These are phyloP conservation scores for Juglanconis juglandina DNA, from an alignment of 2,329 filamentous ascomycete genomes.

Conservation along the genomic window DNA sequence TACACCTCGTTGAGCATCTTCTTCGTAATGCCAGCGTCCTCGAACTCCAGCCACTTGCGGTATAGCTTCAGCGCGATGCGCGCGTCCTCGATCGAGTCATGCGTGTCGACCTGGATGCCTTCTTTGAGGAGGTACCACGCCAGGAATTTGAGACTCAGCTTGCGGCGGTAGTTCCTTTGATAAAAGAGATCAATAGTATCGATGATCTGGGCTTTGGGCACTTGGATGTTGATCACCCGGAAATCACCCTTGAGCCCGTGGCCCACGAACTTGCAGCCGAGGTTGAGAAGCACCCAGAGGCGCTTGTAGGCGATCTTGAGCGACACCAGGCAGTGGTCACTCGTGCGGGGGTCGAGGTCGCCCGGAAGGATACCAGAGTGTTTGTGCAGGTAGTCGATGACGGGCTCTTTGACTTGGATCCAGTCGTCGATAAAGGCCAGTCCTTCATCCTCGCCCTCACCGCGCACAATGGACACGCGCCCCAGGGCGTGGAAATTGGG, in stretches of 20 bases:
- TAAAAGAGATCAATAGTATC: slow-evolving; percentile 93
- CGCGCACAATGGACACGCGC: slow-evolving; percentile 86
- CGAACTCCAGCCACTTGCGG: slow-evolving; percentile 84
- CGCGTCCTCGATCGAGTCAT: slow-evolving; percentile 95
- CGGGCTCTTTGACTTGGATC: slow-evolving; percentile 82
- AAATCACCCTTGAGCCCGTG: slow-evolving; percentile 95
- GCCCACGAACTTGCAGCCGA: slow-evolving; percentile 90
- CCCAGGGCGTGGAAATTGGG: slow-evolving; percentile 88
- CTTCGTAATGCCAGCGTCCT: slow-evolving; percentile 79
- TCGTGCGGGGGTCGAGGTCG: slow-evolving; percentile 77
- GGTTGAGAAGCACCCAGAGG: slow-evolving; percentile 91
- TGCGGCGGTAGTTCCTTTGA: slow-evolving; percentile 75
- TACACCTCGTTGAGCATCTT: slow-evolving; percentile 87
- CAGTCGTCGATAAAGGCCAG: slow-evolving; percentile 96
- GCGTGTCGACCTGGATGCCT: slow-evolving; percentile 86
- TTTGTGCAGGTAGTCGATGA: slow-evolving; percentile 92
- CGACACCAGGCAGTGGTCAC: slow-evolving; percentile 76
- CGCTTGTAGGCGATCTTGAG: slow-evolving; percentile 97
- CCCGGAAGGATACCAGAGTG: slow-evolving; percentile 87
- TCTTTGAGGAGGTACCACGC: slow-evolving; percentile 90
- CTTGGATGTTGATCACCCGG: slow-evolving; percentile 95
- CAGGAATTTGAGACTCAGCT: slow-evolving; percentile 84
- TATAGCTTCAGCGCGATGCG: slow-evolving; percentile 85
- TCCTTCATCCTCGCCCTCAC: slow-evolving; percentile 72
- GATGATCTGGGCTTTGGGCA: slow-evolving; percentile 84